Base-by-base conservation (phyloP, 2,329 filamentous ascomycete species). In the Xylaria hypoxylon region DNA sequence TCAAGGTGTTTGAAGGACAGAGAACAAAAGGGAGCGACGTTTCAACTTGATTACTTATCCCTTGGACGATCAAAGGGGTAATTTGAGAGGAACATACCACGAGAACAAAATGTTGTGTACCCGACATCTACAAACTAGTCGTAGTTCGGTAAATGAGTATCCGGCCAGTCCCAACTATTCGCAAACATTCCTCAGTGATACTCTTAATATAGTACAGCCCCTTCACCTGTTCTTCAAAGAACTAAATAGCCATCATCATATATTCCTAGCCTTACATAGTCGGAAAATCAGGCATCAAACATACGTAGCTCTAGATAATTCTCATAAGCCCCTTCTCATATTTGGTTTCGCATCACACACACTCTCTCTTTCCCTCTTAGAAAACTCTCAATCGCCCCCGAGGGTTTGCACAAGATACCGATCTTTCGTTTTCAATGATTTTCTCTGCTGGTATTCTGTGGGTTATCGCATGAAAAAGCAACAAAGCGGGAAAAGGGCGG, bases 401-500 rank as follows among this genome's bases (percentile, higher is more conserved):
- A 70, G 68, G 0, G 71, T 72, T 1, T 71, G 62, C 11, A 78
- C 74, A 1, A 75, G 68, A 47, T 75, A 78, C 2, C 71, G 70
- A 31, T 76, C 75, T 42, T 70, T 75, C 3, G 67, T 64, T 42
- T 52, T 70, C 58, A 77, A 73, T 1, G 68, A 73, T n/a, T 40
- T 59, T 15, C 74, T 71, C 65, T 72, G 67, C n/a, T 72, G 73
- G 10, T 68, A 68, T 70, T 79, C 76, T 24, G 64, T 77, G 70
- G 79, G 80, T 80, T 81, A 82, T 15, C 79, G 72, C 79, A 82
- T 79, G 47, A 81, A 76, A 51, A 79, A 79, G 68, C 79, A 81
- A 61, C 79, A 80, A 2, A 87, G 68, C 0, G 86, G 87, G 71
- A 88, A 89, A 7, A 89, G 66, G 0, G 74, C 72, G 0, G 84